phyloP scores from a whole-genome alignment of 768 basidiomycete genomes.

The Asterophora parasitica region DNA sequence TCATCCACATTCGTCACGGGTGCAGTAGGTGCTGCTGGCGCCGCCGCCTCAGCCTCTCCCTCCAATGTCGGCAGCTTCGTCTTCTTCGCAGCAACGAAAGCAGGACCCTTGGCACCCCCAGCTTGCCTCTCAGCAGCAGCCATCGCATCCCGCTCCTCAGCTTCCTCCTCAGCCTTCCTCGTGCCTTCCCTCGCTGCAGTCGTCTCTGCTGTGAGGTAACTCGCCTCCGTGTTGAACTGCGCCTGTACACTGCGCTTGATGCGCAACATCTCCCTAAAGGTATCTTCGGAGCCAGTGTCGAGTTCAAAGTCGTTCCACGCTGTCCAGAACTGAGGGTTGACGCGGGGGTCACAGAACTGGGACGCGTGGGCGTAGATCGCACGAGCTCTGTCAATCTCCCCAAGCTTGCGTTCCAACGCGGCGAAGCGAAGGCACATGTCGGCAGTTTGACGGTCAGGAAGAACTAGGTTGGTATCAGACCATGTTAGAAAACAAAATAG shows the following conservation, averaged over 20 bases:
- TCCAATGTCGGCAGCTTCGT: constrained; percentile 35
- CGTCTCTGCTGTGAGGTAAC: constrained; percentile 89
- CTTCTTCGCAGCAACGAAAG: constrained; percentile 76
- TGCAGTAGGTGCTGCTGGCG: constrained; percentile 15
- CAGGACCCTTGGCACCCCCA: constrained; percentile 49
- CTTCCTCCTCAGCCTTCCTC: constrained; percentile 40
- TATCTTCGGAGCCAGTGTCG: constrained; percentile 98
- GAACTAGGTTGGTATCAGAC: constrained; percentile 30
- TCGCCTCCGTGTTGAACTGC: constrained; percentile 96
- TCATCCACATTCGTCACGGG: constrained; percentile 64
- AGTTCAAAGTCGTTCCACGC: constrained; percentile 99
- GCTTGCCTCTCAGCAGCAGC: constrained; percentile 74
- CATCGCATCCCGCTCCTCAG: constrained; percentile 71
- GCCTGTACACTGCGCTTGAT: constrained; percentile 99
- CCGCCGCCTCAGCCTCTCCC: constrained; percentile 29
- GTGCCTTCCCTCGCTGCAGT: constrained; percentile 62
- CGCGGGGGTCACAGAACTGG: constrained; percentile 96
- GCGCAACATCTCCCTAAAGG: constrained; percentile 91
- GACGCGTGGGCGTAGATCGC: constrained; percentile 96
- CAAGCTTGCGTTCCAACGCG: constrained; percentile 91
- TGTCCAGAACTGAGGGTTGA: constrained; percentile 88
- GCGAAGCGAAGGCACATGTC: constrained; percentile 98
- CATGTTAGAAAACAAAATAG: background rate
- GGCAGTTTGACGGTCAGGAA: constrained; percentile 92
- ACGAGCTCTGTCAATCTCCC: constrained; percentile 96